Evolutionary conservation across 345 rosid genomes (phyloP).

Genomic region (Cardiospermum halicacabum): DNA sequence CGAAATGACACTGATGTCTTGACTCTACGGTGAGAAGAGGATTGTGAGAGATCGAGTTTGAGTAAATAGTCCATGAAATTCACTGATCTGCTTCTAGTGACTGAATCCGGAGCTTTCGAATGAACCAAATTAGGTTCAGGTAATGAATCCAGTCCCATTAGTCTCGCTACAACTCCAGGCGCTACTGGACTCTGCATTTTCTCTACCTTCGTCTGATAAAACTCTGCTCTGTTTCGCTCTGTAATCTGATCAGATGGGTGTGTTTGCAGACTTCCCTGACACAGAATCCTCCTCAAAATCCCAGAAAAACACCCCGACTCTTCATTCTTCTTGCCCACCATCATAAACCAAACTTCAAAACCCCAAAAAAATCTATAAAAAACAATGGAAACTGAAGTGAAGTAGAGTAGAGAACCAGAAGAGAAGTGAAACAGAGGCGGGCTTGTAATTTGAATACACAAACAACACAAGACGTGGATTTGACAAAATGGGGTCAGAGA

Average conservation of each 20-base stretch:
- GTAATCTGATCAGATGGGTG: conserved; percentile 49
- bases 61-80: conserved; percentile 80
- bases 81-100: conserved; percentile 72
- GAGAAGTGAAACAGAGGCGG: conserved; percentile 16
- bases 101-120: conserved; percentile 35
- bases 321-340: conserved; percentile 28
- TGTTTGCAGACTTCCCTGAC: conserved; percentile 65
- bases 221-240: conserved; percentile 21
- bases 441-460: conserved; percentile 22
- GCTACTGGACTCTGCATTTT: conserved; percentile 12
- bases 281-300: conserved; percentile 51
- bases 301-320: conserved; percentile 64
- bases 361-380: not conserved
- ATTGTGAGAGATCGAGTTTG: conserved; percentile 30
- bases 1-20: conserved; percentile 78
- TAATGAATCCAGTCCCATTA: conserved; percentile 77
- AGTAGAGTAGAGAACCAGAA: not conserved
- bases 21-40: conserved; percentile 45
- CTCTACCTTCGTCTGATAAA: conserved; percentile 20
- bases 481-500: conserved; percentile 7
- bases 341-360: conserved; percentile 12
- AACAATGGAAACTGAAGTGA: not conserved
- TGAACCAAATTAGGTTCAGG: conserved; percentile 44
- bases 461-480: not conserved
- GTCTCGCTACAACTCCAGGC: conserved; percentile 70